Evolutionary conservation across 176 grass and related monocot species (phyloP), one percentile per base, ranked within the genome.

Genomic region (Melocanna baccifera): DNA sequence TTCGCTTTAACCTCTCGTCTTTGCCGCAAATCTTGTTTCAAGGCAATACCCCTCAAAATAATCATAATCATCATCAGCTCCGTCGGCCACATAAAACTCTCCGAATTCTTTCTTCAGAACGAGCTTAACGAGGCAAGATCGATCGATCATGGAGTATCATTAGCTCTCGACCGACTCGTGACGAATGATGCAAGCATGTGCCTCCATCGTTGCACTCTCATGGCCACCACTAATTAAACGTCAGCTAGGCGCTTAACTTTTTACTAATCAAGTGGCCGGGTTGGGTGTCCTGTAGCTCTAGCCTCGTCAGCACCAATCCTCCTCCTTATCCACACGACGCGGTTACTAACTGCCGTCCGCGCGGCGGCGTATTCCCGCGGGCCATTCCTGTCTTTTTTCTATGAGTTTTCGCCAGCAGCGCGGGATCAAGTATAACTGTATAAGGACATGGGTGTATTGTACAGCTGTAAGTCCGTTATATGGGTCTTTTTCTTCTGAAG

Each of bases 341-440:
- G 61, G 32, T 76, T 67, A 26, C 85, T 57, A 48, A 41, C 50
- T 58, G 22, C 43, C 45, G 43, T 7, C 0, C 65, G 37, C 25
- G 74, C 50, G 19, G 23, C 19, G n/a, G 85, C 85, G 82, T 82
- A 82, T 87, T 87, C 77, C 36, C 20, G 23, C 84, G 20, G 40
- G 32, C 19, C 25, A 52, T 78, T 5, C 29, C 18, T 15, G 0
- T 0, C 7, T 14, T 28, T 84, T 88, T 9, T 84, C 66, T 88
- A 79, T 11, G 18, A 51, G 62, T 28, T 83, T 30, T 34, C 32
- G 32, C 32, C 32, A 34, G 32, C 32, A 4, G 32, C 3, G 32
- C 32, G 32, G 32, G 32, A 32, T 32, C 32, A 34, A 0, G 32
- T 34, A 34, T 34, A 34, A 34, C 32, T 34, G 32, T 34, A 34